Evolutionary conservation across 2,329 filamentous ascomycete genomes (phyloP), one percentile per base, ranked within the genome.

Genomic region (Clonostachys rhizophaga): DNA sequence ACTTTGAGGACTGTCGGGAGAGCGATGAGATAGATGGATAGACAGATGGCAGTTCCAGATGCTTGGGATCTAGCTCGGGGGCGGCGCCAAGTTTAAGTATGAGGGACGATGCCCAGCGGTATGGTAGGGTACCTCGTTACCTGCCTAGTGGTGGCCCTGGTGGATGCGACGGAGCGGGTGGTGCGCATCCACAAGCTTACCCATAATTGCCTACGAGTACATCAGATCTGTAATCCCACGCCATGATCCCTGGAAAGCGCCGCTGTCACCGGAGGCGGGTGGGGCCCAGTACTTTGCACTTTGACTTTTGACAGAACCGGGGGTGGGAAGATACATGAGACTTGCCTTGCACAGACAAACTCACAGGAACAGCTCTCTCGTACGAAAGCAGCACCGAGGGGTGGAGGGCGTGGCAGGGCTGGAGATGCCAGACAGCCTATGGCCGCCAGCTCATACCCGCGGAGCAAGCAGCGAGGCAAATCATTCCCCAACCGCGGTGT

Each of bases 151-250:
- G 12, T 41, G 40, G 40, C 16, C 17, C 12, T 12, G 16, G 40
- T 14, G 40, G 20, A 30, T 42, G n/a, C 14, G 40, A 20, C 33
- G 40, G 10, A 40, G 40, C 18, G 10, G 40, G 20, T 8, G 16
- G 17, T 20, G 33, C 40, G 13, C 40, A 18, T 33, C 20, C 34
- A 20, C 34, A 35, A 18, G n/a, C 24, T 30, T 30, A 30, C 24
- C 24, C 24, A 30, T 30, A 30, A 30, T 30, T 30, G 36, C 34
- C 35, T 35, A 42, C 33, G 42, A 13, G 37, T 17, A 48, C 44
- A 48, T 46, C 40, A 43, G 40, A 49, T 49, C 47, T 46, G 44
- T 20, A 40, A 49, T 46, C 40, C 41, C 47, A 46, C 40, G 40
- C 40, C 47, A 43, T 49, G 44, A 49, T 46, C 47, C 47, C 39